Conservation (phyloP, 257 asterid genomes). For the Nicotiana obtusifolia region DNA sequence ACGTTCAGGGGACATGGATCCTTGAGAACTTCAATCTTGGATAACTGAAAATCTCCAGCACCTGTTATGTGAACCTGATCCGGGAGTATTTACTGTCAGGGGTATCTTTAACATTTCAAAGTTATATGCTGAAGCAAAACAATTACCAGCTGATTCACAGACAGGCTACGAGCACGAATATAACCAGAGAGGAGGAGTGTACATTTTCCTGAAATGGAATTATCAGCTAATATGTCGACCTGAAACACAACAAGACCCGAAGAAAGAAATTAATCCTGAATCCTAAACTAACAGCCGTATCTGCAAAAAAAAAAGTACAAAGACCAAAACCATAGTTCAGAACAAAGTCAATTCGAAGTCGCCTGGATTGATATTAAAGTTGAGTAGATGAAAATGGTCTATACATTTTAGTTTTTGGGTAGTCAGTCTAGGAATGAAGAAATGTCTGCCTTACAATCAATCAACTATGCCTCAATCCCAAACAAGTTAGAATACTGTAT, state of each 20-base stretch:
- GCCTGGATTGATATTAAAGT: neutral
- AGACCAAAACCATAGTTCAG: neutral
- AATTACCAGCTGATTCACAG: slow-evolving; percentile 88
- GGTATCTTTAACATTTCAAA: slow-evolving; percentile 4
- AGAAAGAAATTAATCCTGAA: slow-evolving; percentile 1
- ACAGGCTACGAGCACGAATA: slow-evolving; percentile 64
- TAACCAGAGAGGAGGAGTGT: slow-evolving; percentile 82
- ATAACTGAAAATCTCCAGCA: slow-evolving; percentile 90
- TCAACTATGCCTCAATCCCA: neutral
- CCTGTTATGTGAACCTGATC: slow-evolving; percentile 93
- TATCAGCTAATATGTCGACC: slow-evolving; percentile 56
- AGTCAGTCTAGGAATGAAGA: neutral
- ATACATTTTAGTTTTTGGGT: neutral
- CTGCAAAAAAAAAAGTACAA: neutral
- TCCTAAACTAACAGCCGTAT: neutral
- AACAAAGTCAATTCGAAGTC: neutral
- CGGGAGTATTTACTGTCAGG: slow-evolving; percentile 16
- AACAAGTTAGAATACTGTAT: neutral
- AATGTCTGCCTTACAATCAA: neutral
- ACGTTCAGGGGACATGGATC: slow-evolving; percentile 71
- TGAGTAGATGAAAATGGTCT: neutral
- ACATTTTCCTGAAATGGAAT: slow-evolving; percentile 44
- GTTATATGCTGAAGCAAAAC: slow-evolving; percentile 15
- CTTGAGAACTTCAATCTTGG: slow-evolving; percentile 75
- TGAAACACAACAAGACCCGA: slow-evolving; percentile 19